phyloP scores from a whole-genome alignment of 495 filamentous ascomycete species.

The Neurospora sp. region DNA sequence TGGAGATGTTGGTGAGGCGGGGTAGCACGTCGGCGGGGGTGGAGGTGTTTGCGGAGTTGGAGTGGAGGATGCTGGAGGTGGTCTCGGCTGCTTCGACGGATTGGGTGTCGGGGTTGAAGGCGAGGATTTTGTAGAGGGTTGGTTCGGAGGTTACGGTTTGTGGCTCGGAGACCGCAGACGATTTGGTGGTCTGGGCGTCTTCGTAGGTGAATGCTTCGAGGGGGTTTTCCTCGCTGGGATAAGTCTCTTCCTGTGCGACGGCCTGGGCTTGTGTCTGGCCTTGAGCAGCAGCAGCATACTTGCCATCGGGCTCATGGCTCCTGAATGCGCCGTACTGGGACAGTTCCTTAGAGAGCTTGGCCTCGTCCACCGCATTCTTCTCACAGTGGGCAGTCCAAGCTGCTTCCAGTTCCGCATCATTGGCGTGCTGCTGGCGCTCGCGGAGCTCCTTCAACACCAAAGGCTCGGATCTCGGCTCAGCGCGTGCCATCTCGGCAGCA shows the following conservation, averaged over 20 bases:
- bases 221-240: constrained; percentile 16
- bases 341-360: constrained; percentile 2
- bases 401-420: not conserved
- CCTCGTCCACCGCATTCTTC: not conserved
- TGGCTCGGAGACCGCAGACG: constrained; percentile 15
- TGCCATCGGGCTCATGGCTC: constrained; percentile 13
- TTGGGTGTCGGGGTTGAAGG: constrained; percentile 57
- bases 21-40: constrained; percentile 53
- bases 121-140: constrained; percentile 59
- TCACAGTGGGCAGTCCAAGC: not conserved
- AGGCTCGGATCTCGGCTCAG: constrained; percentile 14
- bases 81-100: constrained; percentile 52
- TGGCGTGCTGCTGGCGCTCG: not conserved
- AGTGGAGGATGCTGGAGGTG: constrained; percentile 41
- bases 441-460: constrained; percentile 13
- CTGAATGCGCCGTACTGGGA: constrained; percentile 1
- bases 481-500: constrained; percentile 8
- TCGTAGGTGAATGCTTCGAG: constrained; percentile 19
- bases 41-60: constrained; percentile 29
- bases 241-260: constrained; percentile 2
- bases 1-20: constrained; percentile 57
- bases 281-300: constrained; percentile 5
- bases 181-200: constrained; percentile 14
- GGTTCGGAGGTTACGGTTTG: constrained; percentile 25
- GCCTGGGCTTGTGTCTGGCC: not conserved